phyloP scores from a whole-genome alignment of 2,329 filamentous ascomycete species.

The Alternaria infectoria region DNA sequence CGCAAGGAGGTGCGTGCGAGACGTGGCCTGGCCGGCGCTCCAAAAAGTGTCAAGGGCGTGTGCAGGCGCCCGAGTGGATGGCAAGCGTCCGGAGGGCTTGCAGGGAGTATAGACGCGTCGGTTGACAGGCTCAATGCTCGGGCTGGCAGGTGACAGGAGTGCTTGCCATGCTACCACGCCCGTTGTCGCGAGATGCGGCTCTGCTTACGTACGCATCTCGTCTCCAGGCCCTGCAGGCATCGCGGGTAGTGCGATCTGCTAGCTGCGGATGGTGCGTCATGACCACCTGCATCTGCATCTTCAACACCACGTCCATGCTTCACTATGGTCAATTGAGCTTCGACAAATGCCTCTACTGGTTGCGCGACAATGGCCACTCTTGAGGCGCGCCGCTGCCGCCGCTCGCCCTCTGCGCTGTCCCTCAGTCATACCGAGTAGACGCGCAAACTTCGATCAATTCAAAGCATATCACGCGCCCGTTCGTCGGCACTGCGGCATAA shows the following conservation, averaged over 20 bases:
- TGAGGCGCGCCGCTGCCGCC: conserved; percentile 21
- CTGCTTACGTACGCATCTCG: conserved; percentile 12
- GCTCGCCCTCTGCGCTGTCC: conserved; percentile 2
- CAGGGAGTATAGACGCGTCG: conserved; percentile 3
- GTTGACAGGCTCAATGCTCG: conserved; percentile 11
- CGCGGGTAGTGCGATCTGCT: conserved; percentile 7
- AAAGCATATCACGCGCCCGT: not conserved
- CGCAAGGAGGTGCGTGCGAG: conserved; percentile 36
- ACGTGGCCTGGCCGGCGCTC: conserved; percentile 39
- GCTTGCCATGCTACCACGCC: conserved; percentile 9
- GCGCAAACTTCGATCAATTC: not conserved
- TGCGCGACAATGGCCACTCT: conserved; percentile 35
- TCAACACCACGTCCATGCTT: conserved; percentile 4
- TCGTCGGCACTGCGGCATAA: conserved; percentile 28
- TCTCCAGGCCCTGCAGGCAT: not conserved
- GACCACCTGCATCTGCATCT: not conserved
- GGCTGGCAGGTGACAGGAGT: conserved; percentile 28
- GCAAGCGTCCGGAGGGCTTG: not conserved
- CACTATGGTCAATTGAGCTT: conserved; percentile 33
- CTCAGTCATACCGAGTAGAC: not conserved
- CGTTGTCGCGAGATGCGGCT: conserved; percentile 15
- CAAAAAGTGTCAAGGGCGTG: conserved; percentile 22
- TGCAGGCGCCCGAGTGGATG: conserved; percentile 1
- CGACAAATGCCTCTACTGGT: conserved; percentile 40
- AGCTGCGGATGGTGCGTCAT: conserved; percentile 18